A percentile compares a stretch with the other conserved stretches of the same genome.
Conservation (phyloP, 129 eudicot species). For the Scalesia atractyloides region DNA sequence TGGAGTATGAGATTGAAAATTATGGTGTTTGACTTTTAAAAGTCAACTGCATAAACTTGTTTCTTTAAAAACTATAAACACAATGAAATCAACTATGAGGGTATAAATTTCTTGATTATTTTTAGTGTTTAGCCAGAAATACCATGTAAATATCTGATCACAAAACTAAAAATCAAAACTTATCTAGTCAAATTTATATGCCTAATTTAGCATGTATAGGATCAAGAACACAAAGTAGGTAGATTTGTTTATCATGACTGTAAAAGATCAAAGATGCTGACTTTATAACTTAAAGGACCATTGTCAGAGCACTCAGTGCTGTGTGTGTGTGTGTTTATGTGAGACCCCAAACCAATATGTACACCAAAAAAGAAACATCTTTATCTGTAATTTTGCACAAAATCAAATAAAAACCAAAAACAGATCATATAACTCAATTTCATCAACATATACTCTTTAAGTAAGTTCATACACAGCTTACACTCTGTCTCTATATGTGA, state of each 20-base stretch:
- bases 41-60: conserved; percentile 22
- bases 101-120: conserved; percentile 1
- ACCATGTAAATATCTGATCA: background rate
- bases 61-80: background rate
- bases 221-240: conserved; percentile 4
- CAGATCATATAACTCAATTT: conserved; percentile 7
- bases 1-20: background rate
- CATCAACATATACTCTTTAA: conserved; percentile 7
- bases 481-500: background rate
- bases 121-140: background rate
- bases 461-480: background rate
- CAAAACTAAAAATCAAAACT: background rate
- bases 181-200: conserved; percentile 1
- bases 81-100: conserved; percentile 1
- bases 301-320: conserved; percentile 4
- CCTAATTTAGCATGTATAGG: background rate
- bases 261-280: conserved; percentile 4
- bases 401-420: background rate
- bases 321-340: background rate
- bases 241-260: no score
- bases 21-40: conserved; percentile 18
- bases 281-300: background rate
- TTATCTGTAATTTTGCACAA: background rate
- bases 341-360: conserved; percentile 10
- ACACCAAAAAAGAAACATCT: background rate